Evolutionary conservation across 2,329 filamentous ascomycete genomes (phyloP).

Genomic region (Ophiostoma montium): DNA sequence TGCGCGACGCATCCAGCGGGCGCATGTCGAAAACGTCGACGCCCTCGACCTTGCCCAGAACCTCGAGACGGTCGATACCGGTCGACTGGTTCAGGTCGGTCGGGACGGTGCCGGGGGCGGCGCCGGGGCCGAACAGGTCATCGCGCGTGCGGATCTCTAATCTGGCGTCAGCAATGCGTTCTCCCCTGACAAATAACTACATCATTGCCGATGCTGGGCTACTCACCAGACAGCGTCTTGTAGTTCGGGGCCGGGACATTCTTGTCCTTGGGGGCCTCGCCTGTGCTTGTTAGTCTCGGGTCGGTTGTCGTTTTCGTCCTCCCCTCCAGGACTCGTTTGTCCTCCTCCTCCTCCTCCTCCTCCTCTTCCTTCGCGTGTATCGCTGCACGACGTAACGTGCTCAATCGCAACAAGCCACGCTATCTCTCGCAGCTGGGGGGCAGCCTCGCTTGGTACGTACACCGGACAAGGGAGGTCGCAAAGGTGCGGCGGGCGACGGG

Average conservation of each 20-base stretch:
- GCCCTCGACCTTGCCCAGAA: conserved; percentile 98
- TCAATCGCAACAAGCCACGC: no score
- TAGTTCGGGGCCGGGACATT: conserved; percentile 19
- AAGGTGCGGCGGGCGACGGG: conserved; percentile 45
- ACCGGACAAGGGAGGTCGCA: conserved; percentile 44
- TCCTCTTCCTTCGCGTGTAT: not conserved
- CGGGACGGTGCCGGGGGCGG: conserved; percentile 66
- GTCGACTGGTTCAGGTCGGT: conserved; percentile 93
- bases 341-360: not conserved
- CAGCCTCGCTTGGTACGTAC: conserved; percentile 27
- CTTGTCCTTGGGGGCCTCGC: conserved; percentile 19
- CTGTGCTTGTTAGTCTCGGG: conserved; percentile 15
- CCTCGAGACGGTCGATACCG: conserved; percentile 95
- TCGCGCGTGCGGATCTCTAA: conserved; percentile 67
- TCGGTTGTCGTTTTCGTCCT: not conserved
- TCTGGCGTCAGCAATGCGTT: not conserved
- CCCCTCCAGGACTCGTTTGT: not conserved
- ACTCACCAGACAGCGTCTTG: conserved; percentile 32
- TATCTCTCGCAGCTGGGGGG: no score
- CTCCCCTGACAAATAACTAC: no score
- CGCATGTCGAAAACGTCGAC: conserved; percentile 97
- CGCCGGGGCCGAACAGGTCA: conserved; percentile 81
- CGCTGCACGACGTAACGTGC: not conserved
- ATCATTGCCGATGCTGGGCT: no score
- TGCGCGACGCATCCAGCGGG: conserved; percentile 80